Evolutionary conservation across 2,329 filamentous ascomycete genomes (phyloP), one percentile per base, ranked within the genome.

Genomic region (Rhynchosporium agropyri): DNA sequence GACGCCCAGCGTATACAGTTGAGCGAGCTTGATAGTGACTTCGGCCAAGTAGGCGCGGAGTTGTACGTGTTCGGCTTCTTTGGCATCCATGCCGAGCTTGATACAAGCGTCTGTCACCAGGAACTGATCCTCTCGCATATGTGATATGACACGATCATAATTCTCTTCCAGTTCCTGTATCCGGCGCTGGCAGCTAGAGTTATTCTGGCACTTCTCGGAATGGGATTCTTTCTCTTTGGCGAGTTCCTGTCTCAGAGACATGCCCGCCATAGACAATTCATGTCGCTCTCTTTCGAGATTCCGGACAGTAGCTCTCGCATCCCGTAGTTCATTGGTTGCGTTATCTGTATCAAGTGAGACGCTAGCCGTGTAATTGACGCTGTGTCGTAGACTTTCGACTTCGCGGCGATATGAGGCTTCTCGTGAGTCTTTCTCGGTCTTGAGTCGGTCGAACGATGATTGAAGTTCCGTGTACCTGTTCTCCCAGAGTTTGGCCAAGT

Each of bases 121-220:
- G 5, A 38, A 28, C 6, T 62, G 57, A 31, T 65, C 49, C 20
- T 65, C 53, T 4, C 20, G n/a, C 10, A 61, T 59, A 8, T 38
- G 20, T 15, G 40, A 29, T 5, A 40, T 42, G 12, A 49, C 20
- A 7, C 42, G 49, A 12, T 50, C 48, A n/a, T 55, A 53, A 3
- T 54, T 42, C 13, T 63, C 43, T 36, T 53, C n/a, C 1, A 65
- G 51, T 10, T 36, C 46, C 1, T 29, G 38, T 49, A 65, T 65
- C 10, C 60, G 43, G 15, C 20, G 43, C 33, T 65, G 60, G 43
- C 63, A 65, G 26, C 40, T 20, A 8, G 60, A 56, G 13, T 60
- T 28, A 42, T 60, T 53, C 26, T 60, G 51, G 42, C 63, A 65
- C 20, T 54, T 61, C 31, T 60, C 57, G 3, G 53, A 58, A 15